Conservation (phyloP, 352 stramenopile species). For the Pythium insidiosum region DNA sequence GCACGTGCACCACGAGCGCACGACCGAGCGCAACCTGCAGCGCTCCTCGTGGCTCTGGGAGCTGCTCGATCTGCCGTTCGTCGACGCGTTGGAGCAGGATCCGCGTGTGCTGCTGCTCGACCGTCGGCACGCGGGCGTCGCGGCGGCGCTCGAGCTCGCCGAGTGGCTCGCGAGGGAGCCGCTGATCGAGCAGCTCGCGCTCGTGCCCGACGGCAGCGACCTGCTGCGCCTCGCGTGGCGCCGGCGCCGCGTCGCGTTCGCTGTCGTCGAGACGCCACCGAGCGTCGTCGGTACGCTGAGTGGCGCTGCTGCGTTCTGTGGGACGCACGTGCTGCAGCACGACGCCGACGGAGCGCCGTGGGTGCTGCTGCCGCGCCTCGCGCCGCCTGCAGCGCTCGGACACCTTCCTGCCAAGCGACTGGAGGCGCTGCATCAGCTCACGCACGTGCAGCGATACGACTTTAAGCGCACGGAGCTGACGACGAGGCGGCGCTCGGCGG, state of each 20-base stretch:
- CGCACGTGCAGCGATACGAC: constrained; percentile 2
- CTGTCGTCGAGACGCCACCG: constrained; percentile 13
- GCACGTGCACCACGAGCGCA: constrained; percentile 12
- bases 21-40: constrained; percentile 13
- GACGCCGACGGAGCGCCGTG: constrained; percentile 6
- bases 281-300: not conserved
- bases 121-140: not conserved
- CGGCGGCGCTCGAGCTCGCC: constrained; percentile 9
- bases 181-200: constrained; percentile 10
- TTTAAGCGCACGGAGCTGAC: too few species aligned
- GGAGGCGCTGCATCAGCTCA: not conserved
- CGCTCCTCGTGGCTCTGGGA: constrained; percentile 12
- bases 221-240: constrained; percentile 20
- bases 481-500: too few species aligned
- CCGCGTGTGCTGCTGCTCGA: constrained; percentile 13
- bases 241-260: constrained; percentile 9
- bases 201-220: constrained; percentile 14
- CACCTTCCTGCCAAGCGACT: not conserved
- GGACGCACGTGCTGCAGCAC: constrained; percentile 16
- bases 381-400: not conserved
- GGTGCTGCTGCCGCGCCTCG: constrained; percentile 16
- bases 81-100: constrained; percentile 21
- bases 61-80: constrained; percentile 17
- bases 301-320: constrained; percentile 10
- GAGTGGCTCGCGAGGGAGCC: constrained; percentile 10